Conservation (phyloP, 2,329 filamentous ascomycete species). For the Diplocarpon rosae region DNA sequence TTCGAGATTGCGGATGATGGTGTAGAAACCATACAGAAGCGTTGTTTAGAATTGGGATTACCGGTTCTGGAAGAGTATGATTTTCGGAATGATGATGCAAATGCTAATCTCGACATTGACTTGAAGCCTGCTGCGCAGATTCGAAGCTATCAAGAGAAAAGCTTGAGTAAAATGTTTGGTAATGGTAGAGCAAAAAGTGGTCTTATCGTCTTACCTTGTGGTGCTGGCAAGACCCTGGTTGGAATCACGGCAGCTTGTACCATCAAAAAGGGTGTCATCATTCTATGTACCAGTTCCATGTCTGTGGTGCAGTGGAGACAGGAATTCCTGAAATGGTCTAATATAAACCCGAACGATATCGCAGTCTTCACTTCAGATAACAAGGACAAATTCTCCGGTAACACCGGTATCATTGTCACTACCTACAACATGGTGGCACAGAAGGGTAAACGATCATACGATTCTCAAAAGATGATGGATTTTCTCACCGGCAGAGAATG, state of each 20-base stretch:
- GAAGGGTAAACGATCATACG: slow-evolving; percentile 74
- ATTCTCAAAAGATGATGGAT: slow-evolving; percentile 95
- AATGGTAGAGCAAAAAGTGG: slow-evolving; percentile 95
- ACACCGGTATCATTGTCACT: slow-evolving; percentile 91
- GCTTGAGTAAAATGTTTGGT: slow-evolving; percentile 97
- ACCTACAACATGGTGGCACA: slow-evolving; percentile 99
- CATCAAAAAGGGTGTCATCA: slow-evolving; percentile 91
- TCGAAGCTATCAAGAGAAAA: slow-evolving; percentile 92
- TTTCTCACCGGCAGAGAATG: slow-evolving; percentile 84
- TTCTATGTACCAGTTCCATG: slow-evolving; percentile 95
- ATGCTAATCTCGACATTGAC: slow-evolving; percentile 88
- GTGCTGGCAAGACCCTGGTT: slow-evolving; percentile 92
- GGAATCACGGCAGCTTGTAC: slow-evolving; percentile 98
- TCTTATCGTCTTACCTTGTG: slow-evolving; percentile 93
- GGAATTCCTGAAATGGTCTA: slow-evolving; percentile 98
- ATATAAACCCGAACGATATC: slow-evolving; percentile 87
- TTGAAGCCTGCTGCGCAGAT: slow-evolving; percentile 83
- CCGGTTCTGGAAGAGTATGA: slow-evolving; percentile 96
- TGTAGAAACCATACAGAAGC: slow-evolving; percentile 80
- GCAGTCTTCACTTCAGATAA: slow-evolving; percentile 91
- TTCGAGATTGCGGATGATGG: slow-evolving; percentile 80
- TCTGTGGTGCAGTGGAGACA: slow-evolving; percentile 94
- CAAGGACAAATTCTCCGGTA: slow-evolving; percentile 75
- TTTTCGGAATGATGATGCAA: slow-evolving; percentile 81
- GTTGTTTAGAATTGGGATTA: slow-evolving; percentile 75